Conservation (phyloP, 2,329 filamentous ascomycete genomes). For the Exophiala sp. region DNA sequence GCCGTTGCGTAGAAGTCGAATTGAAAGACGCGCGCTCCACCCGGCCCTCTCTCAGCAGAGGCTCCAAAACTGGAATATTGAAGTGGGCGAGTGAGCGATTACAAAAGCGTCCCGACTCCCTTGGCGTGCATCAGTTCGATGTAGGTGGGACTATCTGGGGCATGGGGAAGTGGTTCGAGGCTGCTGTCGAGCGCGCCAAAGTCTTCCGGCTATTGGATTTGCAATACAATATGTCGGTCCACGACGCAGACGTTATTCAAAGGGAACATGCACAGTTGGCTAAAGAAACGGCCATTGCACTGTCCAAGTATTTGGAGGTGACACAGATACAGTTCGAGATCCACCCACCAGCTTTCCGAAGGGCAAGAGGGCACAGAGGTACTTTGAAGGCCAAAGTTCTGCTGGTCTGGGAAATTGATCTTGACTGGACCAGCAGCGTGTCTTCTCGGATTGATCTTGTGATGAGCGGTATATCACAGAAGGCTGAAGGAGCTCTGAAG, state of each 20-base stretch:
- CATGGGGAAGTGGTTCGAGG: constrained; percentile 25
- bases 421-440: constrained; percentile 23
- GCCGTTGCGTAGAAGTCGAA: constrained; percentile 13
- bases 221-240: constrained; percentile 4
- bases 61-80: constrained; percentile 11
- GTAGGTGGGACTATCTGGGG: constrained; percentile 25
- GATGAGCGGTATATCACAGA: constrained; percentile 14
- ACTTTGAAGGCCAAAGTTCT: constrained; percentile 16
- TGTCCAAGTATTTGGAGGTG: constrained; percentile 18
- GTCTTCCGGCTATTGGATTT: constrained; percentile 17
- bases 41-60: background rate
- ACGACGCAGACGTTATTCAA: background rate
- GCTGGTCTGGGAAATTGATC: constrained; percentile 22
- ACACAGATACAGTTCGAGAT: constrained; percentile 9
- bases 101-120: constrained; percentile 6
- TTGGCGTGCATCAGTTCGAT: constrained; percentile 18
- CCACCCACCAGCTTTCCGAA: background rate
- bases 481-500: constrained; percentile 14
- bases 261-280: constrained; percentile 4
- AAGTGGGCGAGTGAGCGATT: constrained; percentile 24
- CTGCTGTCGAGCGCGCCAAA: constrained; percentile 23
- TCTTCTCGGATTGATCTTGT: constrained; percentile 16
- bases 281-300: constrained; percentile 6
- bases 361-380: background rate
- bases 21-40: constrained; percentile 1